These are phyloP conservation scores for Boletus pseudo-olivaceus DNA, from an alignment of 768 basidiomycete species.

Conservation along the genomic window DNA sequence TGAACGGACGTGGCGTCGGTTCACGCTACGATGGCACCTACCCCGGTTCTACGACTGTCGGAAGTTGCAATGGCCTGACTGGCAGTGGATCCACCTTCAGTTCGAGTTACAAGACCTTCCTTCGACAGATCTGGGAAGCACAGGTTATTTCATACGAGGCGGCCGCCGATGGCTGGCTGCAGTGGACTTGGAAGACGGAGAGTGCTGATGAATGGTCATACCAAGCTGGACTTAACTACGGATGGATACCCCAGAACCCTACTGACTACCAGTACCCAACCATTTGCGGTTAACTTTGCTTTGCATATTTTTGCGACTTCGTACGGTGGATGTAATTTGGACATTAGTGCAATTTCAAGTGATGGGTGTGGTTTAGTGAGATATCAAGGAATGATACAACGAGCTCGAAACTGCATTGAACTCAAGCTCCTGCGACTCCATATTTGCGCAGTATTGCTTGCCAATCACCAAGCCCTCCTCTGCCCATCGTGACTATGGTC, in stretches of 20 bases:
- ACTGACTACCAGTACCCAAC: slow-evolving; percentile 50
- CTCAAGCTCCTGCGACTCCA: slow-evolving; percentile 45
- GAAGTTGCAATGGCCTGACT: slow-evolving; percentile 70
- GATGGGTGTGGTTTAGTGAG: neutral
- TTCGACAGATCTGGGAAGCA: slow-evolving; percentile 81
- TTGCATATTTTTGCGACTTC: neutral
- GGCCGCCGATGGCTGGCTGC: slow-evolving; percentile 64
- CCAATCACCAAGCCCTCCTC: slow-evolving; percentile 72
- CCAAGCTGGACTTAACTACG: slow-evolving; percentile 70
- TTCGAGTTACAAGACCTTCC: slow-evolving; percentile 73
- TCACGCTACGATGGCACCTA: slow-evolving; percentile 62
- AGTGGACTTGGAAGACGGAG: slow-evolving; percentile 87
- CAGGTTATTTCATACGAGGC: slow-evolving; percentile 73
- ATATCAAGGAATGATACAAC: neutral
- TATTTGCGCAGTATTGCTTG: slow-evolving; percentile 63
- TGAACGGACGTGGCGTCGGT: slow-evolving; percentile 79
- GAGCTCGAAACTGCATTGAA: neutral
- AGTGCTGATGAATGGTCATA: slow-evolving; percentile 88
- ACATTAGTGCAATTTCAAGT: slow-evolving; percentile 1
- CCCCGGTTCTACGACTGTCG: slow-evolving; percentile 62
- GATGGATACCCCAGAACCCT: slow-evolving; percentile 78
- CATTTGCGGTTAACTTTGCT: slow-evolving; percentile 48
- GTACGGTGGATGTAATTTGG: neutral
- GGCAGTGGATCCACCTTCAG: slow-evolving; percentile 76
- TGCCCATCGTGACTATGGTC: slow-evolving; percentile 82